Percentiles rank a stretch among this genome's conserved stretches.
phyloP scores from a whole-genome alignment of 2,329 filamentous ascomycete species.

The Fusarium staphyleae region DNA sequence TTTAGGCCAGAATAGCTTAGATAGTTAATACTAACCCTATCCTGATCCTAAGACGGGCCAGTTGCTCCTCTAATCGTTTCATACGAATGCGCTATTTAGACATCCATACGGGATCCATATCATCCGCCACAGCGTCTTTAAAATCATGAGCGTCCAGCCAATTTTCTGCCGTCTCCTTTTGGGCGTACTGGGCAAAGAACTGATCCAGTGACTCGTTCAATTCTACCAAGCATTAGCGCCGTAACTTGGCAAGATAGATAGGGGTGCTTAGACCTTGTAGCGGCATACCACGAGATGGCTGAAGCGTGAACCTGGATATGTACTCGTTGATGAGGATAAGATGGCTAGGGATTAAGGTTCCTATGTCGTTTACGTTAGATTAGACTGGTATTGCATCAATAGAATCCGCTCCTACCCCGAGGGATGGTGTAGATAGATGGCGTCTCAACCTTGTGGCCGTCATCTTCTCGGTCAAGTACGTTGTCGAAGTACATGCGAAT shows the following conservation, averaged over 20 bases:
- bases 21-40: too few species aligned
- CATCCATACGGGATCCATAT: conserved; percentile 15
- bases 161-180: conserved; percentile 4
- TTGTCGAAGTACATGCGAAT: conserved; percentile 25
- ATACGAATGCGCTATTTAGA: too few species aligned
- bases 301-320: conserved; percentile 24
- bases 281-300: conserved; percentile 29
- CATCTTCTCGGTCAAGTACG: conserved; percentile 18
- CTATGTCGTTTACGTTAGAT: not conserved
- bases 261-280: conserved; percentile 15
- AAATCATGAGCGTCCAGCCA: conserved; percentile 18
- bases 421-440: conserved; percentile 26
- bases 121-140: conserved; percentile 18
- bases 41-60: too few species aligned
- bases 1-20: too few species aligned
- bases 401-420: conserved; percentile 3
- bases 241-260: not conserved
- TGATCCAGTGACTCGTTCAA: conserved; percentile 22
- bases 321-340: conserved; percentile 28
- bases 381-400: too few species aligned
- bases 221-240: conserved; percentile 6
- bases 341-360: conserved; percentile 17
- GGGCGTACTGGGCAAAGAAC: conserved; percentile 15
- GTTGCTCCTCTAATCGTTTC: too few species aligned
- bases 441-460: conserved; percentile 8